phyloP scores from a whole-genome alignment of 78 protist species.

The Polysphondylium violaceum region DNA sequence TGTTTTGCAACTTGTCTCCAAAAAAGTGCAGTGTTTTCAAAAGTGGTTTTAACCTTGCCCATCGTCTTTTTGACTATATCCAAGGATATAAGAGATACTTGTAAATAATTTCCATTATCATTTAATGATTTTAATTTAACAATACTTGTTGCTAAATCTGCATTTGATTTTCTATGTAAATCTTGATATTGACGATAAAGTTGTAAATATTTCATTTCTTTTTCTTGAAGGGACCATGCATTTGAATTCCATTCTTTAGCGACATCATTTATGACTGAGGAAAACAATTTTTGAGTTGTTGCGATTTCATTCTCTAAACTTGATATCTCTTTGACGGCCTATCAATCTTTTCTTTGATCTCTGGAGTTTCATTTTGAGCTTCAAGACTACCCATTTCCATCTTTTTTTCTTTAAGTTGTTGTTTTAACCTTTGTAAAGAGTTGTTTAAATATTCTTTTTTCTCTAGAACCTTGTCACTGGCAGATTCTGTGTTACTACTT shows the following conservation, averaged over 20 bases:
- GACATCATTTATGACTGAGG: neutral
- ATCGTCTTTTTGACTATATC: conserved; percentile 16
- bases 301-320: neutral
- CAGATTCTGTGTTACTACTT: neutral
- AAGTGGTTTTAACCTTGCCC: conserved; percentile 17
- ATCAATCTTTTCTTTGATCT: neutral
- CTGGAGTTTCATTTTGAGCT: neutral
- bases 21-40: conserved; percentile 10
- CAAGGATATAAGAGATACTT: conserved; percentile 12
- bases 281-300: neutral
- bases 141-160: conserved; percentile 14
- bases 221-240: neutral
- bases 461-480: neutral
- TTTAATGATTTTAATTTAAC: neutral
- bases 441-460: neutral
- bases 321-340: too few species aligned
- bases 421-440: neutral
- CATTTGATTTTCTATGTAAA: conserved; percentile 35
- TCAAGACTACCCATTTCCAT: neutral
- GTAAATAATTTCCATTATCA: neutral
- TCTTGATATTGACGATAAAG: conserved; percentile 18
- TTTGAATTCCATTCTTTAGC: conserved; percentile 7
- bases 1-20: conserved; percentile 13
- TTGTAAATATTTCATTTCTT: neutral
- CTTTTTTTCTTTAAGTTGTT: neutral